Percentiles rank a stretch among this genome's conserved stretches.
phyloP scores from a whole-genome alignment of 176 grass and related monocot genomes.

The Otatea glauca region DNA sequence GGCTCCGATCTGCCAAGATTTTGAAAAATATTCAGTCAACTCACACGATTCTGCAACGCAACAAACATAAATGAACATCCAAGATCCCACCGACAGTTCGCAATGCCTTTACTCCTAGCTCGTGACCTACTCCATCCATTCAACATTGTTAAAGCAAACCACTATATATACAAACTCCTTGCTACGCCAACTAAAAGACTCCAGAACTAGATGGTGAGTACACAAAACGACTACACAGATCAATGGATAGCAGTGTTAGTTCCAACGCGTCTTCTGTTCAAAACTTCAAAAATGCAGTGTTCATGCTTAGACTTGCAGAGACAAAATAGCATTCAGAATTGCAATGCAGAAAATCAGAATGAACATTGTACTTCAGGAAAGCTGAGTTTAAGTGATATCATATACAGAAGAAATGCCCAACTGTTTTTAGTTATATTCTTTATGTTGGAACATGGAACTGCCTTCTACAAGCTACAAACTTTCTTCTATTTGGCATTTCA shows the following conservation, averaged over 20 bases:
- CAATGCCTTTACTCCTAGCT: constrained; percentile 30
- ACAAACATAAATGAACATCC: constrained; percentile 20
- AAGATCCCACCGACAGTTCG: constrained; percentile 35
- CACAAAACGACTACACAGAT: not conserved
- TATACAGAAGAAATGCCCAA: constrained; percentile 30
- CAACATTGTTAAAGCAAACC: not conserved
- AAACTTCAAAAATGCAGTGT: constrained; percentile 29
- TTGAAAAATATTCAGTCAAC: constrained; percentile 35
- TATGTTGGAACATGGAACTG: constrained; percentile 21
- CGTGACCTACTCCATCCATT: not conserved
- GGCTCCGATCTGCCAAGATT: not conserved
- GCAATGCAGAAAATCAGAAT: constrained; percentile 13
- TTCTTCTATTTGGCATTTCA: constrained; percentile 35
- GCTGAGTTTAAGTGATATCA: not conserved
- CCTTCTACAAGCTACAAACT: constrained; percentile 22
- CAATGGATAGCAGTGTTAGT: constrained; percentile 15
- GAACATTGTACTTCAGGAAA: not conserved
- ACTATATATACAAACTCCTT: not conserved
- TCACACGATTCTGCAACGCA: constrained; percentile 27
- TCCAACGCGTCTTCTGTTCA: constrained; percentile 28
- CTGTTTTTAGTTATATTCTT: constrained; percentile 39
- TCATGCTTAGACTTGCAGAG: not conserved
- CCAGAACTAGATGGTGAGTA: not conserved
- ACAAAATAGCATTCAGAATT: constrained; percentile 13
- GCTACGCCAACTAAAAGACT: not conserved